A percentile compares a stretch with the other conserved stretches of the same genome.
These are phyloP conservation scores for Ceriops decandra DNA, from an alignment of 345 rosid genomes.

Conservation along the genomic window DNA sequence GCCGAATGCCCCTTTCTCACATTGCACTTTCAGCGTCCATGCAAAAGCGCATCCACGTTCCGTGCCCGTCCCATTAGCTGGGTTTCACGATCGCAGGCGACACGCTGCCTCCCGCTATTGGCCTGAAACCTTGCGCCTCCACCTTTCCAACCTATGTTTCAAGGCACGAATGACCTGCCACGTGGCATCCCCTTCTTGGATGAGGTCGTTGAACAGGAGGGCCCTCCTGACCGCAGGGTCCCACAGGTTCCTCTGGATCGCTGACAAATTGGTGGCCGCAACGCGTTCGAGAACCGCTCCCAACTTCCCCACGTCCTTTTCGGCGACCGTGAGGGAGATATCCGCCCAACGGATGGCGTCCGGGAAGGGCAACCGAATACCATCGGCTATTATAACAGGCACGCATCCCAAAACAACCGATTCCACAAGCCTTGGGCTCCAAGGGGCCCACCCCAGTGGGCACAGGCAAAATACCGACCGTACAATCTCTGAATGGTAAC, in stretches of 20 bases:
- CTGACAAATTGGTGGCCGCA: conserved; percentile 61
- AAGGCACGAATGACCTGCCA: conserved; percentile 65
- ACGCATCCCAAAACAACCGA: conserved; percentile 84
- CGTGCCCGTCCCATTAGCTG: no score
- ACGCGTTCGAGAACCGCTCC: conserved; percentile 65
- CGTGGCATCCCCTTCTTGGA: conserved; percentile 75
- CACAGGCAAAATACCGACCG: conserved; percentile 84
- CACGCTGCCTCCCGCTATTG: conserved; percentile 33
- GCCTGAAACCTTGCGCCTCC: conserved; percentile 37
- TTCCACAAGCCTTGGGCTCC: conserved; percentile 96
- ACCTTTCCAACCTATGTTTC: conserved; percentile 46
- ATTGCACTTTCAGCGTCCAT: background rate
- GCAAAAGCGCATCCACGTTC: background rate
- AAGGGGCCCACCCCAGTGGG: conserved; percentile 98
- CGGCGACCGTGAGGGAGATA: conserved; percentile 79
- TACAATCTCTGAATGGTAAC: conserved; percentile 75
- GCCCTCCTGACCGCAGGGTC: conserved; percentile 61
- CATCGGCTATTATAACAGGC: conserved; percentile 89
- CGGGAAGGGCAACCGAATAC: conserved; percentile 70
- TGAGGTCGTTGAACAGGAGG: conserved; percentile 49
- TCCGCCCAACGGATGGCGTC: conserved; percentile 64
- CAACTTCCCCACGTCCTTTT: conserved; percentile 62
- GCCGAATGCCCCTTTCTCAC: no score
- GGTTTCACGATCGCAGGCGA: background rate
- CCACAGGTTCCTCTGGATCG: conserved; percentile 60